Evolutionary conservation across 2,329 filamentous ascomycete species (phyloP), one percentile per base, ranked within the genome.

Genomic region (Dactylella cylindrospora): DNA sequence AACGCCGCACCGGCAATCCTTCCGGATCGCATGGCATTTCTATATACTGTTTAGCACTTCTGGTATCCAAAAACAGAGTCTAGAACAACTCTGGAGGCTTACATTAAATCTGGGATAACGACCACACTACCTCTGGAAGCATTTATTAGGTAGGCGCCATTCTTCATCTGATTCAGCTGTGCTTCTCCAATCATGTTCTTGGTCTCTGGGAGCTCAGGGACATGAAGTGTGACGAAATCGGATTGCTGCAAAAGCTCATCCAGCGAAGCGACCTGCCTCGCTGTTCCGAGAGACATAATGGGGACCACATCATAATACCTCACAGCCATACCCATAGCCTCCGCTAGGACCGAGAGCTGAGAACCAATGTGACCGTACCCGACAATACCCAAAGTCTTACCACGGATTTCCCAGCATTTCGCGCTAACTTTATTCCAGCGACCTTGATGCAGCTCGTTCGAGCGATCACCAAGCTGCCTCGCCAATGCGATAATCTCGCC

Each of bases 351-450:
- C 0, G 90, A 97, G 66, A 98, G 77, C 74, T 98, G 93, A 45
- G 89, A 90, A 65, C 93, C 93, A 72, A 98, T 97, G 72, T 98
- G 93, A 65, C 93, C 93, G 71, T 98, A 98, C 23, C 93, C 93
- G 67, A 98, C 84, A 70, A 98, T 97, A 83, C 86, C 93, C 47
- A 98, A 80, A 35, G 91, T 97, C 80, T 98, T 98, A 73, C 93
- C 93, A 70, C 93, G 84, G 70, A 97, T 90, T 74, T 98, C 93
- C 93, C 93, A 97, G 80, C 93, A 98, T 71, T 87, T 90, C 70
- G 82, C 80, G 77, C 90, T 95, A 70, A 97, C 90, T 78, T 98
- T 98, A 75, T 97, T 97, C 93, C 93, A 98, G 35, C 83, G 89
- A 54, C 93, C 93, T 54, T 82, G 82, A 78, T 98, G 93, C 81